phyloP scores from a whole-genome alignment of 163 green algal genomes.

The Chlamydomonas reinhardtii region DNA sequence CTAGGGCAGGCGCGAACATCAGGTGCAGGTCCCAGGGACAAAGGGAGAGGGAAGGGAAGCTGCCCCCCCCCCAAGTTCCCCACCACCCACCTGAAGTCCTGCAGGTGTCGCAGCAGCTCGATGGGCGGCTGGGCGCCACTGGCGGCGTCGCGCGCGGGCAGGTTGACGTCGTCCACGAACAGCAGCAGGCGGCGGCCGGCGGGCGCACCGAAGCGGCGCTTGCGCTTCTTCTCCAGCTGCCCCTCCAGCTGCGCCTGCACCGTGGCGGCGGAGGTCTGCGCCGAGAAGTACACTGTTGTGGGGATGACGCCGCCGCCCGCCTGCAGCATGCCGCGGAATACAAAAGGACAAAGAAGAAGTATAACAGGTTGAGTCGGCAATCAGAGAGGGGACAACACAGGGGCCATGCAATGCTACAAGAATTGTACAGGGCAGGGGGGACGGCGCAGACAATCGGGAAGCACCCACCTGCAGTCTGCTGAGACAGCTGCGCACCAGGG shows the following conservation, averaged over 20 bases:
- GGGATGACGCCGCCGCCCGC: neutral
- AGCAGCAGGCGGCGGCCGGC: constrained; percentile 73
- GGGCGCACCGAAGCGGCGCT: constrained; percentile 61
- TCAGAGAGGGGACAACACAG: no score
- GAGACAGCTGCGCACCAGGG: constrained; percentile 58
- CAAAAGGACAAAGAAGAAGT: no score
- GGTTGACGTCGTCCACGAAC: constrained; percentile 93
- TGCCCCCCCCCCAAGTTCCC: neutral
- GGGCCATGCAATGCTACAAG: no score
- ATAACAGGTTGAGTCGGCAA: no score
- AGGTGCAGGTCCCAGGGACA: no score
- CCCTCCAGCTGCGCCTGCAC: constrained; percentile 73
- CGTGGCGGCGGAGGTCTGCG: constrained; percentile 70
- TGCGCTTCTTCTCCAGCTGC: constrained; percentile 86
- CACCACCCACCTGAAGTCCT: constrained; percentile 67
- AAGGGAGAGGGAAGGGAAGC: no score
- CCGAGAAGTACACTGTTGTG: constrained; percentile 79
- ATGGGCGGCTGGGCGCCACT: constrained; percentile 86
- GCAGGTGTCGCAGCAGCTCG: constrained; percentile 86
- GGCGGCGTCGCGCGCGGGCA: constrained; percentile 77
- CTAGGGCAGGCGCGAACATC: no score
- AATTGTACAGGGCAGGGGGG: no score
- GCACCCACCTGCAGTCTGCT: constrained; percentile 30
- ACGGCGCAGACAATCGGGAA: no score
- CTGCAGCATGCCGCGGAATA: neutral